phyloP scores from a whole-genome alignment of 2,329 filamentous ascomycete genomes.

The Colletotrichum caudatum region DNA sequence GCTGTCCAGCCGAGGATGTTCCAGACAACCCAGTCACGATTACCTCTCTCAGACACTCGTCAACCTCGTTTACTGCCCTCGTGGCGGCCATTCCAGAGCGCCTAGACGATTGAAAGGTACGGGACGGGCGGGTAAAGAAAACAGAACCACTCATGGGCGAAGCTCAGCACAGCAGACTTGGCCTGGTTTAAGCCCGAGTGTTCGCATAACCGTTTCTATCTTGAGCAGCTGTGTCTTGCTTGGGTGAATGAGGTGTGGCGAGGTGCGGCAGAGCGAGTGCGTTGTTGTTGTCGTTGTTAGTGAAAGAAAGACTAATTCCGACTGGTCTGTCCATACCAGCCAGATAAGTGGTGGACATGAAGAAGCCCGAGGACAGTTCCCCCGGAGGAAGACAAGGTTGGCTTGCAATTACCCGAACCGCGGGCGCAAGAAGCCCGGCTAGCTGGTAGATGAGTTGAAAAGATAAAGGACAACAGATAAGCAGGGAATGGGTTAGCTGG shows the following conservation, averaged over 20 bases:
- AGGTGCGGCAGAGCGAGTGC: conserved; percentile 17
- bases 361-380: background rate
- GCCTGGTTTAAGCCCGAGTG: background rate
- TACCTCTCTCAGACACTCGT: conserved; percentile 11
- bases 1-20: conserved; percentile 22
- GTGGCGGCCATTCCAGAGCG: conserved; percentile 28
- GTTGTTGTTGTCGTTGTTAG: conserved; percentile 4
- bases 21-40: conserved; percentile 8
- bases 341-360: too few relatives aligned
- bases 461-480: background rate
- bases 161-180: conserved; percentile 34
- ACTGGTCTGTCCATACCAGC: background rate
- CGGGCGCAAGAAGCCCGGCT: background rate
- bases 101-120: conserved; percentile 35
- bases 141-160: conserved; percentile 25
- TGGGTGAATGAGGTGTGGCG: conserved; percentile 21
- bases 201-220: background rate
- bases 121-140: conserved; percentile 21
- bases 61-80: conserved; percentile 12
- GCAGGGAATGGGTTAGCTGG: background rate
- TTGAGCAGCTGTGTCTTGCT: background rate
- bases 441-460: background rate
- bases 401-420: background rate
- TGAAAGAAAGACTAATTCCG: conserved; percentile 1
- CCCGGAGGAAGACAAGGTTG: background rate